phyloP scores from a whole-genome alignment of 352 stramenopile species.

The Pythium pectinolyticum region DNA sequence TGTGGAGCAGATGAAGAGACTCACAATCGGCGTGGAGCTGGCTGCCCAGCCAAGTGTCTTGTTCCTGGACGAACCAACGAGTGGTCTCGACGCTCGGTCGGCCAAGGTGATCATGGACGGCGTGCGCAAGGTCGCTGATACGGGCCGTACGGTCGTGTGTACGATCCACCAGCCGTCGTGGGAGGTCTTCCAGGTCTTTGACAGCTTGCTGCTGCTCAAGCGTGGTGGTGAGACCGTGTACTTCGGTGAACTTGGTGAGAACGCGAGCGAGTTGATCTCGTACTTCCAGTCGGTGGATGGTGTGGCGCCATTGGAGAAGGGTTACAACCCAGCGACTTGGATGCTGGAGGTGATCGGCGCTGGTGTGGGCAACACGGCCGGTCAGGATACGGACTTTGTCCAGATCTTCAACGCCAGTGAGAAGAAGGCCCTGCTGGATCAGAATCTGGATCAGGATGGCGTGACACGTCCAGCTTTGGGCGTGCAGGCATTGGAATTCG shows the following conservation, averaged over 20 bases:
- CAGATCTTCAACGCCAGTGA: constrained; percentile 8
- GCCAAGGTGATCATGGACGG: constrained; percentile 51
- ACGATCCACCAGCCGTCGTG: constrained; percentile 87
- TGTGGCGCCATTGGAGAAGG: constrained; percentile 34
- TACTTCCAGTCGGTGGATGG: constrained; percentile 63
- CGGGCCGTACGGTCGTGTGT: constrained; percentile 71
- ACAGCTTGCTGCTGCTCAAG: constrained; percentile 45
- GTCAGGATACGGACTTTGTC: constrained; percentile 19
- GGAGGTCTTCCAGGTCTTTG: constrained; percentile 69
- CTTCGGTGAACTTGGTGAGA: constrained; percentile 37
- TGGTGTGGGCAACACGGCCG: constrained; percentile 27
- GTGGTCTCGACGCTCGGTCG: constrained; percentile 42
- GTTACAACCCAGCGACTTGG: constrained; percentile 83
- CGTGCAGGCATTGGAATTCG: constrained; percentile 18
- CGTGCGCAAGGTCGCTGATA: constrained; percentile 48
- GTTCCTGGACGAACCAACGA: constrained; percentile 70
- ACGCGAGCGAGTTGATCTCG: constrained; percentile 31
- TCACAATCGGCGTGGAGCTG: constrained; percentile 85
- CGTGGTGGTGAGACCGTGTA: constrained; percentile 19
- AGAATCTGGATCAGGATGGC: neutral
- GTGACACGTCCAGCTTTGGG: neutral
- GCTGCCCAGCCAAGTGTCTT: constrained; percentile 72
- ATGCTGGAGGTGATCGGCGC: constrained; percentile 68
- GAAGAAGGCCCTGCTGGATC: constrained; percentile 7
- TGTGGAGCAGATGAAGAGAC: constrained; percentile 40